phyloP scores from a whole-genome alignment of 345 rosid species.

The Geranium brycei region DNA sequence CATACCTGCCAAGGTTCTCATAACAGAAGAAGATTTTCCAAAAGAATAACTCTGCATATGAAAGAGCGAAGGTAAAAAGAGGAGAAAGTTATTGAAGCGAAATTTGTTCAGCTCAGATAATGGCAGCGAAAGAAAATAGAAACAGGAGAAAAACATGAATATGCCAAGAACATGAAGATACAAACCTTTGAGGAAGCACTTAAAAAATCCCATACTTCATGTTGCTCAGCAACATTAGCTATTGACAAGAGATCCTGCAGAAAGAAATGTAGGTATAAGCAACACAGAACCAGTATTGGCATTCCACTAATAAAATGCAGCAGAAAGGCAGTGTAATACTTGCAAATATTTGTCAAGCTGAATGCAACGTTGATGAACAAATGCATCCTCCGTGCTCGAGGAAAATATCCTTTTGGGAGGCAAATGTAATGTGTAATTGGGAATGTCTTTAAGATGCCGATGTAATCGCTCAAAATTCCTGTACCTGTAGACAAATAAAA shows the following conservation, averaged over 20 bases:
- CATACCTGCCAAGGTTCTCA: slow-evolving; percentile 90
- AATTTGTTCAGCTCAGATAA: background rate
- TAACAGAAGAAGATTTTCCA: slow-evolving; percentile 87
- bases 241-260: slow-evolving; percentile 84
- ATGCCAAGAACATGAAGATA: slow-evolving; percentile 8
- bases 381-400: slow-evolving; percentile 91
- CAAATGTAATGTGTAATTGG: slow-evolving; percentile 86
- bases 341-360: slow-evolving; percentile 89
- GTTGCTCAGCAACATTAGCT: slow-evolving; percentile 97
- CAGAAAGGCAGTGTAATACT: slow-evolving; percentile 28
- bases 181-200: slow-evolving; percentile 79
- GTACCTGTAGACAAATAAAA: slow-evolving; percentile 44
- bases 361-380: slow-evolving; percentile 97
- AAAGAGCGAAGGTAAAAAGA: slow-evolving; percentile 5
- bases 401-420: slow-evolving; percentile 99
- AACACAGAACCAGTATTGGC: slow-evolving; percentile 6
- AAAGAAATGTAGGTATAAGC: slow-evolving; percentile 12
- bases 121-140: background rate
- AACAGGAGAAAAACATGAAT: background rate
- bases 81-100: background rate
- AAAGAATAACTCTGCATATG: slow-evolving; percentile 75
- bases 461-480: slow-evolving; percentile 93
- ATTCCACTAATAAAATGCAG: slow-evolving; percentile 9
- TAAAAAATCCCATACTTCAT: slow-evolving; percentile 98
- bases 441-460: slow-evolving; percentile 87